These are phyloP conservation scores for Leptodontidium sp. DNA, from an alignment of 2,329 filamentous ascomycete species.

Conservation along the genomic window DNA sequence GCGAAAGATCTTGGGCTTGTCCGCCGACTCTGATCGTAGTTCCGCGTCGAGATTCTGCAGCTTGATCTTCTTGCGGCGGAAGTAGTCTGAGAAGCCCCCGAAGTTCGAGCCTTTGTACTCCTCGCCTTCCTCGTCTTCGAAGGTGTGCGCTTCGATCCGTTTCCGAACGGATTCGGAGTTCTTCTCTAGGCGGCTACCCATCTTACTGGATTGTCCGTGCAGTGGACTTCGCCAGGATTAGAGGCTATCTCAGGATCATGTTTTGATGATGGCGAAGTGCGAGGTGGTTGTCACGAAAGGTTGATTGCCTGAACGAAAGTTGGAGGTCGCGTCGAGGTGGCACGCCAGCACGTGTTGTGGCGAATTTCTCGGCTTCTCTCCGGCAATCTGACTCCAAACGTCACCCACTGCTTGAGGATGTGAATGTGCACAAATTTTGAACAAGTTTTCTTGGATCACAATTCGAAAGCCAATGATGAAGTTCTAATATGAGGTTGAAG, in stretches of 20 bases:
- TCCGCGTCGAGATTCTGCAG: conserved; percentile 92
- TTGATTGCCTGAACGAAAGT: conserved; percentile 3
- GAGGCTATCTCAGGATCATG: conserved; percentile 19
- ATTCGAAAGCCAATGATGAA: no score
- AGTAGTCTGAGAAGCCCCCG: conserved; percentile 90
- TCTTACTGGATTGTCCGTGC: conserved; percentile 43
- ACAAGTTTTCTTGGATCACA: not conserved
- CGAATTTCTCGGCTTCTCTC: conserved; percentile 2
- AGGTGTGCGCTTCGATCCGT: conserved; percentile 71
- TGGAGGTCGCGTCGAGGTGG: conserved; percentile 5
- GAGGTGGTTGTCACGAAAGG: not conserved
- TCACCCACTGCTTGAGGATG: no score
- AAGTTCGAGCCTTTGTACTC: conserved; percentile 91
- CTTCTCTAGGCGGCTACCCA: conserved; percentile 69
- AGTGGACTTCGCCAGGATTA: not conserved
- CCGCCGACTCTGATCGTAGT: conserved; percentile 71
- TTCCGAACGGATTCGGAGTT: conserved; percentile 70
- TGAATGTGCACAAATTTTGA: not conserved
- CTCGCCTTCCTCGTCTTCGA: conserved; percentile 83
- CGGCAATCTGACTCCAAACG: not conserved
- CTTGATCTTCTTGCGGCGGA: conserved; percentile 95
- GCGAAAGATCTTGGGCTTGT: conserved; percentile 86
- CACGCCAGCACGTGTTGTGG: conserved; percentile 12
- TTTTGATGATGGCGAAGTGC: not conserved
- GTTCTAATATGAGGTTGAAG: not conserved